Evolutionary conservation across 129 eudicot species (phyloP), one percentile per base, ranked within the genome.

Genomic region (Oenanthe sinensis): DNA sequence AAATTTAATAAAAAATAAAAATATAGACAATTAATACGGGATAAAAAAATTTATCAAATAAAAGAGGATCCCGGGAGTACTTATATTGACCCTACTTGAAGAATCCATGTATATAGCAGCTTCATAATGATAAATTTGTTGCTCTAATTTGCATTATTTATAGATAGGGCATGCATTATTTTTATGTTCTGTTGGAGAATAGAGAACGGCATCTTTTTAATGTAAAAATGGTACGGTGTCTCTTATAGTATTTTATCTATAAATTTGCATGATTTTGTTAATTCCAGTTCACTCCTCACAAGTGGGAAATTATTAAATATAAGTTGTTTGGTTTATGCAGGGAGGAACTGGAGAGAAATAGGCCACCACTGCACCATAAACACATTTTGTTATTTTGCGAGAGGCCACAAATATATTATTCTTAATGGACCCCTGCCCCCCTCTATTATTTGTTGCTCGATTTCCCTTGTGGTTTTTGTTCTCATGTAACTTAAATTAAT

Each of bases 201-300:
- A 58, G 14, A 58, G 30, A 58, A 9, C 30, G 65, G 30, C 30
- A 8, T n/a, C 8, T 22, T 22, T 6, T 2, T 22, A 22, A 8
- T 58, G 30, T 8, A 2, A 13, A 58, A n/a, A 58, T 2, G 3
- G 22, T 22, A 22, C n/a, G 65, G 11, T n/a, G 65, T 58, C 65
- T 58, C 65, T 8, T 58, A 33, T 33, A 33, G 26, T 54, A 12
- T 6, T 1, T 33, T 33, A 33, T 33, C 1, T 33, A 33, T 33
- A 33, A 20, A 20, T 6, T 22, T 12, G 26, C 10, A 55, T 58
- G 26, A 22, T 0, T 9, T 24, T 60, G 68, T n/a, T 8, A 60
- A 60, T 55, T 60, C 68, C 68, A 60, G 68, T 60, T 60, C 33
- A 60, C 68, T n/a, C 65, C 68, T 60, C 68, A 60, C 68, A 36